Evolutionary conservation across 2,329 filamentous ascomycete genomes (phyloP), one percentile per base, ranked within the genome.

Genomic region (Pleurostoma richardsiae): DNA sequence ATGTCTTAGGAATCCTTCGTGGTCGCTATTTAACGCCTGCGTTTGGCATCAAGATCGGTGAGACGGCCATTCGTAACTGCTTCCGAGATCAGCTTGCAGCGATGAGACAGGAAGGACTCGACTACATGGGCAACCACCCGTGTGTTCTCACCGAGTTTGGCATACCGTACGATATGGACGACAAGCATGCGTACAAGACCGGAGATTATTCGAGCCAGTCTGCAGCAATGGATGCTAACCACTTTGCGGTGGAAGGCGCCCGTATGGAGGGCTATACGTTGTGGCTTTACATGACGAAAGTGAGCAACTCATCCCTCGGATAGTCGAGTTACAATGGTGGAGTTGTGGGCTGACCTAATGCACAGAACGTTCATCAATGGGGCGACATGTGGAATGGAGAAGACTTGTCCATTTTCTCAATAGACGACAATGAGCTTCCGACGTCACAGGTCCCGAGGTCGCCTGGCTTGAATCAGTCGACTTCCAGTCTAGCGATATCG

Each of bases 311-410:
- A 19, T 19, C 19, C 19, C 19, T 19, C 19, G 19, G 19, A 19
- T 19, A 19, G 19, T 19, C 19, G 19, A 19, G 19, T 19, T 19
- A 19, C 19, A 19, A 19, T 19, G 19, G 19, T 19, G 19, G 19
- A 19, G 19, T 19, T 19, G 19, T 19, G 19, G 19, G 52, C 52
- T 68, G 47, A 51, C 38, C 48, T 44, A 36, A 41, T 8, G 3
- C 8, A 26, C 54, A 88, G 77, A 99, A 97, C 62, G 85, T 86
- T 51, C 94, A 99, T 61, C 75, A 85, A 59, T 85, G 88, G 69
- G 94, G 94, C 46, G 94, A 99, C 59, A 83, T 90, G 54, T 99
- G 94, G 94, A 99, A 99, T 56, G 94, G 94, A 41, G 94, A 99
- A 65, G 94, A 99, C 63, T 69, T 99, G 31, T 96, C 91, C 4